Base-by-base conservation (phyloP, 257 asterid genomes). In the Solanum habrochaites region DNA sequence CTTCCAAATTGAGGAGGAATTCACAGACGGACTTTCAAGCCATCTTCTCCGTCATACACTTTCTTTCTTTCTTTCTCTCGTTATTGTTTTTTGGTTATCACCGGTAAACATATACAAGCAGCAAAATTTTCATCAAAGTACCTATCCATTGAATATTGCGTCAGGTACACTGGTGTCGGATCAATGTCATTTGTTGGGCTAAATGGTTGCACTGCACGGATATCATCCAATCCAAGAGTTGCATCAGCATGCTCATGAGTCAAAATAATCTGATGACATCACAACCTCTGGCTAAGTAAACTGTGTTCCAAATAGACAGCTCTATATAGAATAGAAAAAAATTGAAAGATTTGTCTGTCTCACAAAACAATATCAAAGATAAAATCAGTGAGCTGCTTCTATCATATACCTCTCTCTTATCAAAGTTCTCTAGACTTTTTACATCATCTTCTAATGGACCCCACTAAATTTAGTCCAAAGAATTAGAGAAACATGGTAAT, bases 241-340 rank as follows among this genome's bases (percentile, higher is more conserved):
- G 99, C 99, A 89, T 96, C 99, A 91, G 99, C 99, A 91, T 97
- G 99, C 90, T 96, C 99, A 90, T 97, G 99, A 86, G 99, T 94
- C 91, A 97, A 91, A 91, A 97, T 89, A 87, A 97, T 93, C 99
- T 96, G 97, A 85, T 86, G 43, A 89, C 82, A 80, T 82, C 78
- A 87, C 32, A 87, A 89, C 69, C 74, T 87, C 35, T 66, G 82
- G 85, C 58, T 64, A 81, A 72, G 60, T 58, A 71, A 14, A 83
- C 85, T 42, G 25, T 49, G 20, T 64, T 70, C 80, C 84, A 78
- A 78, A 27, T 78, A 45, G 66, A 78, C 6, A 78, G 40, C 84
- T 78, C 62, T 78, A 78, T 27, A 25, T 27, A 27, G 84, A 15
- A 14, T 2, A 78, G 66, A 27, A 78, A 78, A 39, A 42, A 25